Percentiles rank a stretch among this genome's conserved stretches.
These are phyloP conservation scores for Phialophora macrospora DNA, from an alignment of 2,329 filamentous ascomycete species.

Conservation along the genomic window DNA sequence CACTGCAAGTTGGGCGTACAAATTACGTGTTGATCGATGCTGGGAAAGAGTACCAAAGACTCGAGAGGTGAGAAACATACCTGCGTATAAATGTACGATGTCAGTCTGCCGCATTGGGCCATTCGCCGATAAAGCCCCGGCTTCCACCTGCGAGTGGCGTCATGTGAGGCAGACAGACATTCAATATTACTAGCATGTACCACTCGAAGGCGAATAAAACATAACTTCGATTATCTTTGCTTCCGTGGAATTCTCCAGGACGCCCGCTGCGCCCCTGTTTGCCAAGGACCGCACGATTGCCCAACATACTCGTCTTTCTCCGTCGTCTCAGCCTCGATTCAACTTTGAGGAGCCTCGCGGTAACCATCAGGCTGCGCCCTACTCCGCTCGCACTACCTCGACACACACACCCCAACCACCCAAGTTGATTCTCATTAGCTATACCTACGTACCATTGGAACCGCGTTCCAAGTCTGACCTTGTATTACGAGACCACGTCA, in stretches of 20 bases:
- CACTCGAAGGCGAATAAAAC: neutral
- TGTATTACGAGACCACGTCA: neutral
- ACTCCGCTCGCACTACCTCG: neutral
- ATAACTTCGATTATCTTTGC: neutral
- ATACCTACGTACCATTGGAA: neutral
- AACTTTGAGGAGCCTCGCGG: neutral
- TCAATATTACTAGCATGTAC: neutral
- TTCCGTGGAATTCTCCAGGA: neutral
- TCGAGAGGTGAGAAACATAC: neutral
- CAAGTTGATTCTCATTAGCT: neutral
- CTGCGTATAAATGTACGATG: neutral
- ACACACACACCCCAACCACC: neutral
- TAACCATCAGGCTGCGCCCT: slow-evolving; percentile 4
- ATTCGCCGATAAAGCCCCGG: neutral
- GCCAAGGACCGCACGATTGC: neutral
- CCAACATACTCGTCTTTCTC: neutral
- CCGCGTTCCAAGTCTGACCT: neutral
- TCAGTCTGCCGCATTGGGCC: neutral
- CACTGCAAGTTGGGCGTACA: neutral
- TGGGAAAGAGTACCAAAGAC: neutral
- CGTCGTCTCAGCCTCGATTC: neutral
- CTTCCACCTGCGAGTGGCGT: neutral
- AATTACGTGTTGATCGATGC: neutral
- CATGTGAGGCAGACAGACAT: slow-evolving; percentile 8
- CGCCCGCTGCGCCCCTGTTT: neutral